Base-by-base conservation (phyloP, 306 rosid species). In the Delonix regia region DNA sequence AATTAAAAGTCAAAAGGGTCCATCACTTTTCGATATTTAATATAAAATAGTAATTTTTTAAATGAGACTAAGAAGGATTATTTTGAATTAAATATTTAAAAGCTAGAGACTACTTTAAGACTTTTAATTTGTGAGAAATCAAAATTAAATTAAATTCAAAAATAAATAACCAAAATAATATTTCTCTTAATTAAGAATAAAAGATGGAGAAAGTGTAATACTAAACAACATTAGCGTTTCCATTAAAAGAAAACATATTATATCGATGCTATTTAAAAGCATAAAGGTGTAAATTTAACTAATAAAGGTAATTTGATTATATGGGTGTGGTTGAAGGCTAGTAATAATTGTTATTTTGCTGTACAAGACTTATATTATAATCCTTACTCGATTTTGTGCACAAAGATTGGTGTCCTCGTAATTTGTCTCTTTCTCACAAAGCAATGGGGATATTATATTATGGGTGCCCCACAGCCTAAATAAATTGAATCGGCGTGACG, bases 381-480 rank as follows among this genome's bases (percentile, higher is more conserved):
- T 49, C 68, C 60, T 49, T 60, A 4, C 49, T 49, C 68, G 30
- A 75, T 55, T 66, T 62, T 51, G 25, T 56, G 75, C 21, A 47
- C 65, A 14, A 39, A 62, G 42, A 14, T 48, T 44, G 33, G 67
- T 48, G 34, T 13, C 38, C 67, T 69, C 11, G 42, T 10, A 12
- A 16, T 72, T 78, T 74, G 71, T 71, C 68, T 66, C 74, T 71
- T n/a, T 28, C 66, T 61, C 69, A 47, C 44, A 52, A 57, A 38
- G 60, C 22, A 16, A 66, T 38, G n/a, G 75, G 53, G 55, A 62
- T 71, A 45, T 56, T 39, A 68, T 13, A 53, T 77, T 5, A 27
- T 59, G 34, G 65, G 22, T 25, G 38, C 84, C 84, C 74, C 82
- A 81, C 82, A 25, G 16, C 82, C 80, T 81, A 78, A 79, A 55